Base-by-base conservation (phyloP, 257 asterid species). In the Sherardia arvensis region DNA sequence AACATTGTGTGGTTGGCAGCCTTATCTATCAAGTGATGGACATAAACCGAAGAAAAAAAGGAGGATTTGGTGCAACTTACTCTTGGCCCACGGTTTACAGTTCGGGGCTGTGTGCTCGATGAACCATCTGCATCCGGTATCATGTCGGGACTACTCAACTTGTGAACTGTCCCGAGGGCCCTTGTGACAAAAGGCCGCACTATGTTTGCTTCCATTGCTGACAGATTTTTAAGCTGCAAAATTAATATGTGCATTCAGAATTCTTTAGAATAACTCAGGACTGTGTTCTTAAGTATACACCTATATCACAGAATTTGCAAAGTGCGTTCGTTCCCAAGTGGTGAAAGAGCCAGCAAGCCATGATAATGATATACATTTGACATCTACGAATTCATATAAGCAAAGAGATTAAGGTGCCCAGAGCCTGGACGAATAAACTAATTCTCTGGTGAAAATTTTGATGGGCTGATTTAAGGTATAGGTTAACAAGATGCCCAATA, bases 161-260 rank as follows among this genome's bases (percentile, higher is more conserved):
- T 87, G 70, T 78, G 78, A 72, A 92, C 81, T 3, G 85, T 87
- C 81, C 79, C 85, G 40, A 92, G 85, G 63, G 99, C 95, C 74
- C 74, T 82, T 67, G 96, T 85, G 28, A 92, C 82, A 79, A 92
- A 89, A 48, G 97, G 96, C 30, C 97, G 91, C 64, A 92, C 90
- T 29, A 92, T 84, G 73, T 92, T 89, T 72, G 92, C 96, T 74
- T 92, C 99, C 99, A 92, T 92, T 23, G 96, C 97, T 51, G 99
- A 85, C 67, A 92, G 70, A 71, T 92, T 77, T 83, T 81, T 80
- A n/a, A 89, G 93, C 99, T 92, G 90, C 76, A 76, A 73, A 73
- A 57, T 33, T 55, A 56, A 71, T 49, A 61, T 53, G 43, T 58
- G n/a, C 65, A 48, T 59, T 72, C 55, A 69, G 18, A 29, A 12